Evolutionary conservation across 2,329 filamentous ascomycete species (phyloP), one percentile per base, ranked within the genome.

Genomic region (Stagonosporopsis vannaccii): DNA sequence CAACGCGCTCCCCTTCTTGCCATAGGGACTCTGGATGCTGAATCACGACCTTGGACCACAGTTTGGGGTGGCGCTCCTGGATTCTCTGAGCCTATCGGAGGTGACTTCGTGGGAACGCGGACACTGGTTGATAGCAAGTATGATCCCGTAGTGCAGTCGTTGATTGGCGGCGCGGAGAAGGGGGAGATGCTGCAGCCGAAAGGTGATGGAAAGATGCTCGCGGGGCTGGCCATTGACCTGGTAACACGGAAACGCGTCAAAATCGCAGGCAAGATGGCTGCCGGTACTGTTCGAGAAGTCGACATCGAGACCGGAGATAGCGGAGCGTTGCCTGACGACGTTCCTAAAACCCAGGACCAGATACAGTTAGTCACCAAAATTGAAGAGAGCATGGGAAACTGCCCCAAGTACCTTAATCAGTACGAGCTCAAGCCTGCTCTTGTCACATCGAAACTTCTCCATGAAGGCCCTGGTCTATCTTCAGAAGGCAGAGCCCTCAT

Each of bases 371-470:
- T 89, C 13, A 79, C 92, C 40, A 83, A 84, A 36, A 86, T 96
- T 52, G 83, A 89, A 28, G 88, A 90, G 73, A 90, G 86, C 62
- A 68, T 96, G 8, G 85, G 90, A 0, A 96, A 95, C 66, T 96
- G 91, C 66, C 91, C 92, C 1, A 96, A 96, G 75, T 96, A 96
- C 66, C 72, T 96, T 30, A 95, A 94, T 74, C 86, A 85, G 67
- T 92, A 90, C 70, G 78, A 79, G 2, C 85, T 96, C 35, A 70
- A 76, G 2, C 81, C 83, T 5, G 81, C 84, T 40, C 58, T 79
- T 0, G 82, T 89, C 2, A 70, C 79, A 13, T 85, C 90, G 9
- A 75, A 75, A 42, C 72, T 87, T 1, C 56, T 84, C 1, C 82
- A 82, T 0, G 71, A 79, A 22, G 78, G 76, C 2, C 61, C 80